Base-by-base conservation (phyloP, 1,284 basidiomycete species). In the Takashimella koratensis region DNA sequence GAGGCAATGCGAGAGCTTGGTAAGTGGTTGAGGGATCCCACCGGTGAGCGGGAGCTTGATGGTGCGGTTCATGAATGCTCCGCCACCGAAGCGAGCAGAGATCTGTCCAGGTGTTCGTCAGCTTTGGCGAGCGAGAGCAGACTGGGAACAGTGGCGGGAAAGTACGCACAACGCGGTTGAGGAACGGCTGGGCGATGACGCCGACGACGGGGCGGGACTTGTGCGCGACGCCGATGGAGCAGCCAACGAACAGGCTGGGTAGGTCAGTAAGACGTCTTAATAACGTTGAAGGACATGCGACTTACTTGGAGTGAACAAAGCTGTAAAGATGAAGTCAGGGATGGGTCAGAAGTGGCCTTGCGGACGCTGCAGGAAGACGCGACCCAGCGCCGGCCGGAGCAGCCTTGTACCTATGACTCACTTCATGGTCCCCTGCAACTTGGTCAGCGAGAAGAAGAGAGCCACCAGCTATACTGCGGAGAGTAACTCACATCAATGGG, bases 111-210 rank as follows among this genome's bases (percentile, higher is more conserved):
- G n/a, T n/a, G 27, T 64, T 20, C 45, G 45, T 40, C 19, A 51
- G 27, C 43, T 26, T 8, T 36, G 30, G 16, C 30, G 16, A 36
- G 30, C 30, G 16, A 36, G 30, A 36, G 8, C 57, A 23, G 62
- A 49, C 36, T n/a, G 10, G 11, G 23, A 25, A 11, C 4, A 10
- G 2, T 16, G 16, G 12, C 16, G 43, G 3, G 19, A 26, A 5
- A 20, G 12, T 23, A 55, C 81, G 58, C 57, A 87, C 86, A 49
- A 91, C 79, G 52, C 88, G 84, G 64, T 90, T 83, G 52, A 93
- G 80, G 80, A 94, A 93, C 0, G 93, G 93, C 67, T 92, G 91
- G 76, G 84, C 90, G 60, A 93, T 86, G 45, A 94, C 89, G 1
- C 91, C 94, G 19, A 97, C 81, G 3, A 90, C 82, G 2, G 94